Conservation (phyloP, 2,329 filamentous ascomycete species). For the Colletotrichum sojae region DNA sequence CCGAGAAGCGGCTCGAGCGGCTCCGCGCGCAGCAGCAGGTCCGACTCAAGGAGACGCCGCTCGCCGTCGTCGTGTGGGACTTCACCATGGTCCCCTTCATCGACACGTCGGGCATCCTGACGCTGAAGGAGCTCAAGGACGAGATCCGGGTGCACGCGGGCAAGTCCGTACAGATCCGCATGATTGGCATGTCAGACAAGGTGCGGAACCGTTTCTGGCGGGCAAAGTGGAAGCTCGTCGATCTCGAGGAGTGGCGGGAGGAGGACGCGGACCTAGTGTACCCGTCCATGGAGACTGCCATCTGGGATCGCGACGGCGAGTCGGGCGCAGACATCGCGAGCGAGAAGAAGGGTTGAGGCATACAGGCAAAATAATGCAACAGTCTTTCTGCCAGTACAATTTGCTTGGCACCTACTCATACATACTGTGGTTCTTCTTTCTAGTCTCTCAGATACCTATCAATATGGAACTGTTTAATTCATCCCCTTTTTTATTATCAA, state of each 20-base stretch:
- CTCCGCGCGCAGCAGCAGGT: constrained; percentile 60
- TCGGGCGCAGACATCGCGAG: constrained; percentile 19
- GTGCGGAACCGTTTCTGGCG: constrained; percentile 57
- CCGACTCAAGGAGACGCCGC: constrained; percentile 44
- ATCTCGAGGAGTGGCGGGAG: constrained; percentile 37
- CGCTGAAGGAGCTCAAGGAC: constrained; percentile 63
- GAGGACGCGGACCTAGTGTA: constrained; percentile 38
- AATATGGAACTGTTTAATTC: no score
- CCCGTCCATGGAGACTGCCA: constrained; percentile 34
- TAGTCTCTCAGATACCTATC: no score
- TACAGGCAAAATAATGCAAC: not conserved
- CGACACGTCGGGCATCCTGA: constrained; percentile 66
- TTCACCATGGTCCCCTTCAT: constrained; percentile 66
- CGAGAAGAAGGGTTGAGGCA: constrained; percentile 22
- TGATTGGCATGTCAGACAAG: constrained; percentile 63
- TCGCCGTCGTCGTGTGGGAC: constrained; percentile 67
- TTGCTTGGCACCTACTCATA: no score
- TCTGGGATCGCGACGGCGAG: constrained; percentile 36
- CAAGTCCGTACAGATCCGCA: constrained; percentile 60
- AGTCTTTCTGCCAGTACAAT: no score
- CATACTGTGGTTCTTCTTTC: no score
- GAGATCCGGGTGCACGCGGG: constrained; percentile 67
- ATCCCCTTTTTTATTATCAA: no score
- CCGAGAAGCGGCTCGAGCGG: constrained; percentile 60
- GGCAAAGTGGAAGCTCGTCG: constrained; percentile 51